phyloP scores from a whole-genome alignment of 495 filamentous ascomycete genomes.

The Evernia prunastri region DNA sequence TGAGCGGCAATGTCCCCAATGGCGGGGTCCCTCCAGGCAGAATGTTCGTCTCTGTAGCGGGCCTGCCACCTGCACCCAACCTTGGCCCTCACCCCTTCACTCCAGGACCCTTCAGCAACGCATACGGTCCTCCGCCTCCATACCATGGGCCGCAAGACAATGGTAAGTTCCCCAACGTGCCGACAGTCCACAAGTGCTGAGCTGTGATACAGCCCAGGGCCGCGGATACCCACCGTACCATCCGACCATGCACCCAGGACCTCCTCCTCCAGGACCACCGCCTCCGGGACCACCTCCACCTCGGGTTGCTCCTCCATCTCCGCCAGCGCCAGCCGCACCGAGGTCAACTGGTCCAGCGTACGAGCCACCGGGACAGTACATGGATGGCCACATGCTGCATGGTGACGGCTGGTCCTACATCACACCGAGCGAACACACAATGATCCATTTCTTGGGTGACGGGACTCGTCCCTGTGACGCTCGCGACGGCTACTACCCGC shows the following conservation, averaged over 20 bases:
- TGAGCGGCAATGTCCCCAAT: constrained; percentile 20
- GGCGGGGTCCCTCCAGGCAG: constrained; percentile 21
- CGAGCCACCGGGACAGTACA: constrained; percentile 7
- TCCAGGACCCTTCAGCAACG: neutral
- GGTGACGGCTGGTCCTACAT: neutral
- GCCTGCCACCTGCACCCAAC: neutral
- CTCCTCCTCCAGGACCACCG: constrained; percentile 13
- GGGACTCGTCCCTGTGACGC: constrained; percentile 15
- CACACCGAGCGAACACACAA: neutral
- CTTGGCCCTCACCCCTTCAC: neutral
- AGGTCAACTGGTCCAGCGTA: neutral
- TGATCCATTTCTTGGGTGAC: constrained; percentile 19
- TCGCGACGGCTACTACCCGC: neutral
- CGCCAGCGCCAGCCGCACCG: neutral
- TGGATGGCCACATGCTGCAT: neutral
- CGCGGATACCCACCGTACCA: neutral
- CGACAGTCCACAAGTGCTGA: neutral
- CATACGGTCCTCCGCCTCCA: constrained; percentile 11
- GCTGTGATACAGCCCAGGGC: neutral
- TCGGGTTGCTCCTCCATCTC: neutral
- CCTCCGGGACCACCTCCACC: neutral
- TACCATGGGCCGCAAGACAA: neutral
- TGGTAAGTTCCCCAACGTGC: neutral
- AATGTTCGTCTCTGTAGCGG: neutral
- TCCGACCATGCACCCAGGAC: constrained; percentile 1